phyloP scores from a whole-genome alignment of 1,284 basidiomycete genomes.

The Cutaneotrichosporon daszewskae region DNA sequence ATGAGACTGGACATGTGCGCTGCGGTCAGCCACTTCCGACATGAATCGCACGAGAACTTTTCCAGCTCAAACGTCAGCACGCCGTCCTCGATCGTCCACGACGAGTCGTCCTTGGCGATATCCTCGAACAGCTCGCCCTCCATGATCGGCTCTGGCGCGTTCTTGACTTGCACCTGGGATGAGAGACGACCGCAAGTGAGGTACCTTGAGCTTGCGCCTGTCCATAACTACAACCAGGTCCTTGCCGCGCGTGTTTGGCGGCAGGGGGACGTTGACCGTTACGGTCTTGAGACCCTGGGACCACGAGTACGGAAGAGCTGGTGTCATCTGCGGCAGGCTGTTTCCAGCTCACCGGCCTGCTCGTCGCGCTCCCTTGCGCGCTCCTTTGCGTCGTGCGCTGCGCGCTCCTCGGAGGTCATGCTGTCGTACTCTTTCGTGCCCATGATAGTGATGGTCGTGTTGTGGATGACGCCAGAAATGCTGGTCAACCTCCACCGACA shows the following conservation, averaged over 20 bases:
- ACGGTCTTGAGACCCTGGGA: constrained; percentile 83
- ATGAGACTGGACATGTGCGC: constrained; percentile 37
- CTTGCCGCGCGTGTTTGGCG: constrained; percentile 73
- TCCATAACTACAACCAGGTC: constrained; percentile 71
- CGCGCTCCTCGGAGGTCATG: constrained; percentile 68
- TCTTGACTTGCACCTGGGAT: constrained; percentile 68
- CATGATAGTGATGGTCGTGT: background rate
- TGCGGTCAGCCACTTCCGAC: constrained; percentile 6
- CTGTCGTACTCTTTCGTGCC: constrained; percentile 52
- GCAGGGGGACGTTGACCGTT: constrained; percentile 75
- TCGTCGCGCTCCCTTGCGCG: constrained; percentile 66
- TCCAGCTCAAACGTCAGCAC: constrained; percentile 46
- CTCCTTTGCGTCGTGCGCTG: constrained; percentile 63
- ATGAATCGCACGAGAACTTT: constrained; percentile 36
- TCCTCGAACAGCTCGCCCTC: constrained; percentile 89
- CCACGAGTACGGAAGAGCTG: constrained; percentile 89
- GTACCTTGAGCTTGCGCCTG: constrained; percentile 67
- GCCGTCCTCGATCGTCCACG: constrained; percentile 69
- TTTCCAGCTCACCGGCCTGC: constrained; percentile 66
- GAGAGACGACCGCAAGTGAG: background rate
- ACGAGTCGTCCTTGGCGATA: constrained; percentile 92
- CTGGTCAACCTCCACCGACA: too few relatives aligned
- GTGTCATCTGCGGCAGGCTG: background rate
- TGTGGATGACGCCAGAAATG: background rate
- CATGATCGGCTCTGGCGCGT: constrained; percentile 67